phyloP scores from a whole-genome alignment of 352 stramenopile genomes.

The Peronosclerospora sorghi region DNA sequence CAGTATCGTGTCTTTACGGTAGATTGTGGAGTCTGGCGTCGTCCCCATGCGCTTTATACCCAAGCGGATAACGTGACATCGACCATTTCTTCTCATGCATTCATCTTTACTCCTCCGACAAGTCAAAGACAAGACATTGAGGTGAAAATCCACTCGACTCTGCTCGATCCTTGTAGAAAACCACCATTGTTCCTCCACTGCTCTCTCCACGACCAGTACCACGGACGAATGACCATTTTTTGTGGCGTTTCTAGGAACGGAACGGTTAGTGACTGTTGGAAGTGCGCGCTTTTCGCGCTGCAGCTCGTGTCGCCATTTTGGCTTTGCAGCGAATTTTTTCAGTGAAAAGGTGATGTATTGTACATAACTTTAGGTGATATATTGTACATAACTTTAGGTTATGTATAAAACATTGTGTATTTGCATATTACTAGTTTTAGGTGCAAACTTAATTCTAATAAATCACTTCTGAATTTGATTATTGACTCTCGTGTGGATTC shows the following conservation, averaged over 20 bases:
- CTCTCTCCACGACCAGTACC: conserved; percentile 57
- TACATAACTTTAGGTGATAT: too few relatives aligned
- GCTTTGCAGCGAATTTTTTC: too few relatives aligned
- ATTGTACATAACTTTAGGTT: too few relatives aligned
- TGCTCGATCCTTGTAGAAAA: conserved; percentile 4
- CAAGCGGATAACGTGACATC: conserved; percentile 1
- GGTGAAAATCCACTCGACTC: conserved; percentile 61
- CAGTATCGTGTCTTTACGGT: conserved; percentile 70
- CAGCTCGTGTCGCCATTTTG: too few relatives aligned
- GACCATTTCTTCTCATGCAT: conserved; percentile 38
- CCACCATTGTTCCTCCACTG: conserved; percentile 13
- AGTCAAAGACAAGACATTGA: conserved; percentile 37
- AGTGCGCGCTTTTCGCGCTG: too few relatives aligned
- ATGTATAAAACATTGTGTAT: too few relatives aligned
- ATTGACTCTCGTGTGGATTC: too few relatives aligned
- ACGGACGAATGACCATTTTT: conserved; percentile 72
- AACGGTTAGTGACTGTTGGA: conserved; percentile 51
- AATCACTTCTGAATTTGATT: too few relatives aligned
- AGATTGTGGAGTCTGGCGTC: conserved; percentile 73
- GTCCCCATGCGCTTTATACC: conserved; percentile 48
- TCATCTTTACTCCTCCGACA: conserved; percentile 57
- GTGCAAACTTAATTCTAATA: too few relatives aligned
- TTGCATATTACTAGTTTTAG: too few relatives aligned
- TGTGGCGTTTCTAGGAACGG: conserved; percentile 28
- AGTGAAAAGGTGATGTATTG: too few relatives aligned